Percentiles rank a stretch among this genome's conserved stretches.
Evolutionary conservation across 192 early-diverging fungal species (phyloP).

Genomic region (Coemansia sp.): DNA sequence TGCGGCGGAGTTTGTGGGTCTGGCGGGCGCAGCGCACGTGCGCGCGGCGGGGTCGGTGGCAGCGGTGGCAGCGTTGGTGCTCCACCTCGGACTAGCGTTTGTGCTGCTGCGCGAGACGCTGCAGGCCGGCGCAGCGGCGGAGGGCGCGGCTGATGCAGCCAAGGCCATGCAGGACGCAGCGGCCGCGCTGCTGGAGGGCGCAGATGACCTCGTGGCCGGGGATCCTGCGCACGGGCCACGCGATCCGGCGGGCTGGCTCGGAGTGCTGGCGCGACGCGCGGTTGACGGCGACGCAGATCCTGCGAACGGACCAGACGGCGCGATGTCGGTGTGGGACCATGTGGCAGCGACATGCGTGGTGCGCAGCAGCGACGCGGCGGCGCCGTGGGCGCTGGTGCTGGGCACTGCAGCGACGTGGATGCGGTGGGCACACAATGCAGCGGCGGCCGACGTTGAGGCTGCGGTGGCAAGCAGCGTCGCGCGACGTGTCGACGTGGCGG

Average conservation of each 20-base stretch:
- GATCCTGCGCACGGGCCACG: too few relatives aligned
- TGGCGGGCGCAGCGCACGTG: background rate
- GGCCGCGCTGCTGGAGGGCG: conserved; percentile 11
- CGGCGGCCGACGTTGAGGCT: conserved; percentile 15
- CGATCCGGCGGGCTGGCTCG: conserved; percentile 31
- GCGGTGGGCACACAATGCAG: conserved; percentile 22
- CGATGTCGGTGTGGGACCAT: conserved; percentile 6
- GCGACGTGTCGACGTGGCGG: background rate
- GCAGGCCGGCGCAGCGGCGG: conserved; percentile 1
- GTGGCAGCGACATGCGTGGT: background rate
- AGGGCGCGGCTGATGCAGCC: too few relatives aligned
- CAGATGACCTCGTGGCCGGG: background rate
- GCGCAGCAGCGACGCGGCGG: background rate
- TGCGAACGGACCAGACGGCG: background rate
- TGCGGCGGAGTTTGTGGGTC: conserved; percentile 19
- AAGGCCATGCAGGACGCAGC: conserved; percentile 17
- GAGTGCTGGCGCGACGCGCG: background rate
- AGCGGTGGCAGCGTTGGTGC: conserved; percentile 2
- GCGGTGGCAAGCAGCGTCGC: conserved; percentile 19
- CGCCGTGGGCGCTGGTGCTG: conserved; percentile 31
- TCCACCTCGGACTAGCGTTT: conserved; percentile 31
- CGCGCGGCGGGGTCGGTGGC: background rate
- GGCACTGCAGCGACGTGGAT: conserved; percentile 29
- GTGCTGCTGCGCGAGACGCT: conserved; percentile 36
- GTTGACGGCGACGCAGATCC: background rate